Conservation (phyloP, 2,329 filamentous ascomycete genomes). For the Fusarium abutilonis region DNA sequence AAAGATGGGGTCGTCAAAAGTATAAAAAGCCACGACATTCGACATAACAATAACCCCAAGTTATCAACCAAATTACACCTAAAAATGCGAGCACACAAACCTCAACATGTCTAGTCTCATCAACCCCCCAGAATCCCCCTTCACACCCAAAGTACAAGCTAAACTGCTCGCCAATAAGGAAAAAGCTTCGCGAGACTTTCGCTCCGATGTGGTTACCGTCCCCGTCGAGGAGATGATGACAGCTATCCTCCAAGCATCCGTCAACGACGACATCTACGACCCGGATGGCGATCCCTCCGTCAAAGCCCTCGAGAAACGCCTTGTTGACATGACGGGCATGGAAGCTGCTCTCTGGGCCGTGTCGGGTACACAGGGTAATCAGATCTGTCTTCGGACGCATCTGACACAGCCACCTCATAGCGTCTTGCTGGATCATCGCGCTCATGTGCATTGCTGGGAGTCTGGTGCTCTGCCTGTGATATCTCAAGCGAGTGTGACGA, state of each 20-base stretch:
- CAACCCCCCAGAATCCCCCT: conserved; percentile 16
- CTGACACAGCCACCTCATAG: conserved; percentile 45
- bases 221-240: conserved; percentile 44
- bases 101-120: conserved; percentile 21
- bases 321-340: conserved; percentile 42
- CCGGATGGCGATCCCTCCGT: conserved; percentile 42
- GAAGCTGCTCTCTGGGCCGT: conserved; percentile 44
- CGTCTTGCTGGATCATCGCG: conserved; percentile 66
- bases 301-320: conserved; percentile 38
- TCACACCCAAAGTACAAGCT: conserved; percentile 23
- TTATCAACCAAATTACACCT: neutral
- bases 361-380: conserved; percentile 45
- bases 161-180: conserved; percentile 23
- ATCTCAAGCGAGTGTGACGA: conserved; percentile 73
- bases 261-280: conserved; percentile 46
- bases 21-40: neutral
- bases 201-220: conserved; percentile 45
- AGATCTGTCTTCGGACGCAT: conserved; percentile 44
- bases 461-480: conserved; percentile 71
- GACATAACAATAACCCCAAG: neutral
- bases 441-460: conserved; percentile 76
- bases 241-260: conserved; percentile 43
- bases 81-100: neutral
- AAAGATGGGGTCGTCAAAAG: no score
- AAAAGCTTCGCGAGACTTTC: conserved; percentile 41